Conservation (phyloP, 225 moss, liverwort and hornwort species). For the Takakia lepidozioides region DNA sequence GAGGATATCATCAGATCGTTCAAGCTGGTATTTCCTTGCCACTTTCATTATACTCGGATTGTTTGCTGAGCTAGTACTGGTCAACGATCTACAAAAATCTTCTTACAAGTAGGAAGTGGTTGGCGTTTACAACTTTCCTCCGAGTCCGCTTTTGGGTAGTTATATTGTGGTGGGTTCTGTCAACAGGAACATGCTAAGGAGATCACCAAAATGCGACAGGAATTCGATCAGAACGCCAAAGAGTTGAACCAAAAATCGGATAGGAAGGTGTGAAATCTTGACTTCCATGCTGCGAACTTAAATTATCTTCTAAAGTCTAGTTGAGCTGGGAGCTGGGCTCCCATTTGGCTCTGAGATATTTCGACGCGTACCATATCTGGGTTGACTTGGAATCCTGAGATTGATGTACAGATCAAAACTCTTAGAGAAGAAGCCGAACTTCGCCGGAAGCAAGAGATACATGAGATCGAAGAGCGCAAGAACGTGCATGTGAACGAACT, state of each 20-base stretch:
- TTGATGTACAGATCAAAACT: constrained; percentile 60
- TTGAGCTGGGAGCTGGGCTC: neutral
- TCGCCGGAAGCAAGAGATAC: constrained; percentile 67
- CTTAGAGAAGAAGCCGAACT: constrained; percentile 73
- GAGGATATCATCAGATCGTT: constrained; percentile 67
- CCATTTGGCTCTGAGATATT: no score
- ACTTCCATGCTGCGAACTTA: no score
- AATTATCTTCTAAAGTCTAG: neutral
- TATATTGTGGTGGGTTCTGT: no score
- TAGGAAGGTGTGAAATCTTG: constrained; percentile 57
- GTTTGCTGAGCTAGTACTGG: no score
- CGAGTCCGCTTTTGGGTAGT: neutral
- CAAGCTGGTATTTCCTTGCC: constrained; percentile 44
- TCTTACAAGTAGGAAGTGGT: no score
- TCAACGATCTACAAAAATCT: no score
- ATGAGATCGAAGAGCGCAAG: constrained; percentile 86
- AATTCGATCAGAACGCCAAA: constrained; percentile 74
- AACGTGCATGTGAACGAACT: constrained; percentile 74
- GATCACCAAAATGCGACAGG: constrained; percentile 84
- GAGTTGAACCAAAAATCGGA: constrained; percentile 72
- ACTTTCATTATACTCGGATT: neutral
- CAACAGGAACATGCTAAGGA: constrained; percentile 89
- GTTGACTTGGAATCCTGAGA: no score
- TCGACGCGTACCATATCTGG: no score
- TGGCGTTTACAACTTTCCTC: no score